These are phyloP conservation scores for Adansonia digitata DNA, from an alignment of 345 rosid species.

Conservation along the genomic window DNA sequence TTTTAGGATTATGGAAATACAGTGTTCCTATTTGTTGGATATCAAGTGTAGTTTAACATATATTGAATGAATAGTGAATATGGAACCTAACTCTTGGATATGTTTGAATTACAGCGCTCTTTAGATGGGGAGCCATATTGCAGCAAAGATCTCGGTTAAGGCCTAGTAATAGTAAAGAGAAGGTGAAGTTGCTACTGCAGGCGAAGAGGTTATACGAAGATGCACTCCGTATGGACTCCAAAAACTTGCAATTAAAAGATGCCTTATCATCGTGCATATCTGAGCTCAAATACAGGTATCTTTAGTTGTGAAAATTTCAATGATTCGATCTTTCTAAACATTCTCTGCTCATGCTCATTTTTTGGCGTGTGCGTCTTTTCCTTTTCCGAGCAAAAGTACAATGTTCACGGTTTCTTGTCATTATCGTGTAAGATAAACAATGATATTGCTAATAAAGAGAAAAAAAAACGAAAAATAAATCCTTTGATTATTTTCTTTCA, in stretches of 20 bases:
- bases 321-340: background rate
- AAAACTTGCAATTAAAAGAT: slow-evolving; percentile 42
- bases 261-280: slow-evolving; percentile 50
- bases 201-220: slow-evolving; percentile 64
- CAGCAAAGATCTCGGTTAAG: slow-evolving; percentile 64
- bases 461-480: background rate
- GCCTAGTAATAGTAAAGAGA: slow-evolving; percentile 48
- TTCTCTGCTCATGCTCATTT: background rate
- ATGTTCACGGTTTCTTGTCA: background rate
- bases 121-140: slow-evolving; percentile 62
- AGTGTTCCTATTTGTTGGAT: background rate
- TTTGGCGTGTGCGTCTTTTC: background rate
- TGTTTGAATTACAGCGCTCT: slow-evolving; percentile 43
- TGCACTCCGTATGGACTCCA: slow-evolving; percentile 54
- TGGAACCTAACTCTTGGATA: background rate
- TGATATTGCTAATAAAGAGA: background rate
- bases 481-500: background rate
- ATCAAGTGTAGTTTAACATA: background rate
- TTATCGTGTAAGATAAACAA: background rate
- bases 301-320: background rate
- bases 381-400: background rate
- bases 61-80: background rate
- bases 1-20: background rate
- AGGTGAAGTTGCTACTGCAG: slow-evolving; percentile 54
- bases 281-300: slow-evolving; percentile 40